Percentiles rank a stretch among this genome's conserved stretches.
Evolutionary conservation across 2,329 filamentous ascomycete genomes (phyloP).

Genomic region (Cryphonectria carpinicola): DNA sequence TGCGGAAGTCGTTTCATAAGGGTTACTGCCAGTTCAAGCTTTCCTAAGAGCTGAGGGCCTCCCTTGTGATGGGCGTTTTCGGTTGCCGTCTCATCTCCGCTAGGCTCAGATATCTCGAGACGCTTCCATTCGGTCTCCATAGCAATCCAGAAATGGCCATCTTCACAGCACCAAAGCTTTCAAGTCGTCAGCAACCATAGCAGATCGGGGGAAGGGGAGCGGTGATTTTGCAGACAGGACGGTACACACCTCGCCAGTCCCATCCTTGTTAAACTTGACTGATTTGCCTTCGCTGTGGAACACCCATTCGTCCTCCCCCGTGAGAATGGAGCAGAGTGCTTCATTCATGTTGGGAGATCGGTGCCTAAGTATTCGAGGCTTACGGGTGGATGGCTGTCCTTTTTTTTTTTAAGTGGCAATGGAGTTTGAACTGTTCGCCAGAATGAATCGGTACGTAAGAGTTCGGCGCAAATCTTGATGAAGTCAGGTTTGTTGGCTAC

Average conservation of each 20-base stretch:
- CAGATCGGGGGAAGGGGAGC: background rate
- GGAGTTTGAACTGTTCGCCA: background rate
- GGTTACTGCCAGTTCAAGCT: slow-evolving; percentile 20
- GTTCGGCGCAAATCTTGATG: too few relatives aligned
- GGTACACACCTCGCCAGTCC: slow-evolving; percentile 34
- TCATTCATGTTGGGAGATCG: slow-evolving; percentile 32
- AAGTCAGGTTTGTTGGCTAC: background rate
- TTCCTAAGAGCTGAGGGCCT: background rate
- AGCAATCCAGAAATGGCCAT: slow-evolving; percentile 34
- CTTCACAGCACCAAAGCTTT: slow-evolving; percentile 31
- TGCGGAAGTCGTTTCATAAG: slow-evolving; percentile 30
- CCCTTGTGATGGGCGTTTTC: background rate
- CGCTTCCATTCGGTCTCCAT: slow-evolving; percentile 33
- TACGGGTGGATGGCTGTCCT: background rate
- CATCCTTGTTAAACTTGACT: slow-evolving; percentile 34
- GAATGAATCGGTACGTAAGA: background rate
- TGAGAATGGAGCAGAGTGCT: slow-evolving; percentile 34
- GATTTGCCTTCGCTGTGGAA: slow-evolving; percentile 32
- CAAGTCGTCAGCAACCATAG: slow-evolving; percentile 19
- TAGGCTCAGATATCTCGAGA: slow-evolving; percentile 29
- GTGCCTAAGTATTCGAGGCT: background rate
- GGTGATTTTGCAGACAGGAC: background rate
- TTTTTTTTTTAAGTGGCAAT: background rate
- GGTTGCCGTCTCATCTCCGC: background rate
- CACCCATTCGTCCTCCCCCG: slow-evolving; percentile 31